phyloP scores from a whole-genome alignment of 2,329 filamentous ascomycete species.

The Nakataea oryzae region DNA sequence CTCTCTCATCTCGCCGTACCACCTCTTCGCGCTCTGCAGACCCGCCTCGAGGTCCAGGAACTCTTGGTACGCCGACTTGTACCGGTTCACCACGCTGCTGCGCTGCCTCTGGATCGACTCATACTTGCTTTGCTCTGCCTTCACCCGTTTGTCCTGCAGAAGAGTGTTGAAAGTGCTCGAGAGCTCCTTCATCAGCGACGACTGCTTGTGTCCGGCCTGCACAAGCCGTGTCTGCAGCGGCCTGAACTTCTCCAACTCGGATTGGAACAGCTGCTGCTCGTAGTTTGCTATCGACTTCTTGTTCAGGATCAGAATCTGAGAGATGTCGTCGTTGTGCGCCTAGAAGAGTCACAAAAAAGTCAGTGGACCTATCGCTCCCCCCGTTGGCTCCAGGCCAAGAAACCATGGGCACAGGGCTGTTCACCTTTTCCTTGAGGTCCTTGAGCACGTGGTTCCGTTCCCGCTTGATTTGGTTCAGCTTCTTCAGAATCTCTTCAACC shows the following conservation, averaged over 20 bases:
- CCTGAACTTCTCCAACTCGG: constrained; percentile 94
- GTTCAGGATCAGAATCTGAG: constrained; percentile 92
- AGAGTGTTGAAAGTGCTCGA: constrained; percentile 79
- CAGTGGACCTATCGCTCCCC: not conserved
- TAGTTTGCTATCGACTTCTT: constrained; percentile 93
- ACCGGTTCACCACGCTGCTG: constrained; percentile 70
- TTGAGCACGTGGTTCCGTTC: constrained; percentile 89
- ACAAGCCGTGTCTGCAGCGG: constrained; percentile 84
- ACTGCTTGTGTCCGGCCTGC: constrained; percentile 92
- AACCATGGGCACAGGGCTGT: constrained; percentile 9
- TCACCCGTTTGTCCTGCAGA: constrained; percentile 86
- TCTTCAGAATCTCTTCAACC: constrained; percentile 86
- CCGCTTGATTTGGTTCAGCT: constrained; percentile 82
- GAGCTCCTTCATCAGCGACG: constrained; percentile 87
- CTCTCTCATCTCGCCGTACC: constrained; percentile 93
- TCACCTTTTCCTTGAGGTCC: constrained; percentile 93
- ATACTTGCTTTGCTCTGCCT: constrained; percentile 91
- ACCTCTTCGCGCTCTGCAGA: constrained; percentile 76
- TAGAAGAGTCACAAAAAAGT: constrained; percentile 23
- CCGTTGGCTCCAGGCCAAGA: not conserved
- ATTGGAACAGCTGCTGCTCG: constrained; percentile 85
- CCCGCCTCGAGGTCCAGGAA: constrained; percentile 85
- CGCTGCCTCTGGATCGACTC: constrained; percentile 78
- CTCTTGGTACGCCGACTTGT: constrained; percentile 84
- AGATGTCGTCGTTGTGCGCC: constrained; percentile 96